A percentile compares a stretch with the other conserved stretches of the same genome.
These are phyloP conservation scores for Ampelocalamus luodianensis DNA, from an alignment of 176 grass and related monocot species.

Conservation along the genomic window DNA sequence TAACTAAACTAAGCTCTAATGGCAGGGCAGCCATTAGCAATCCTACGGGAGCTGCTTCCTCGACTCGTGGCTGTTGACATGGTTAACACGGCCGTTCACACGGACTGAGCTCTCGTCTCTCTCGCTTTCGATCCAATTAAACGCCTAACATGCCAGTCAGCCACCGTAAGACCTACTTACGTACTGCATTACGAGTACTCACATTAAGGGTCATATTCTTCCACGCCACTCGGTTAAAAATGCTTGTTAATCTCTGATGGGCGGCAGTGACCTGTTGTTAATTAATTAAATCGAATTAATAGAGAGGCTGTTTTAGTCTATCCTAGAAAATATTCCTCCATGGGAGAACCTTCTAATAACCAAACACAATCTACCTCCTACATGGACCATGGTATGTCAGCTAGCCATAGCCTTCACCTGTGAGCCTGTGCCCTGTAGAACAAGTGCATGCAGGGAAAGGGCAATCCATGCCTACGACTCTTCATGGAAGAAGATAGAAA, in stretches of 20 bases:
- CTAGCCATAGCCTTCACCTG: too few species aligned
- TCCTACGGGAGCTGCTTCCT: constrained; percentile 6
- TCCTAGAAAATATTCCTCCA: neutral
- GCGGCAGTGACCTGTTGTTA: neutral
- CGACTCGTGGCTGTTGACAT: neutral
- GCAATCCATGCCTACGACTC: neutral
- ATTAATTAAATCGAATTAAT: constrained; percentile 19
- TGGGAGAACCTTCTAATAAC: neutral
- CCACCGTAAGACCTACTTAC: neutral
- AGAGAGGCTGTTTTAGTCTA: constrained; percentile 32
- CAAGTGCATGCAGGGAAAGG: neutral
- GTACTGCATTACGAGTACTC: neutral
- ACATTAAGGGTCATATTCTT: constrained; percentile 13
- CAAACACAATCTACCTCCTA: neutral
- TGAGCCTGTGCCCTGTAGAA: neutral
- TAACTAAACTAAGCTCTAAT: constrained; percentile 15
- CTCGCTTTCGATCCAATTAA: constrained; percentile 25
- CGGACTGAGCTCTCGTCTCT: constrained; percentile 18
- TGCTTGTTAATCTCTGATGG: constrained; percentile 38
- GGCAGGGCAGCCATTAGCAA: neutral
- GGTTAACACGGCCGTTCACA: constrained; percentile 25
- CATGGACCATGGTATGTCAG: too few species aligned
- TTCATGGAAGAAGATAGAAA: neutral
- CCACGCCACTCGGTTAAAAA: constrained; percentile 20
- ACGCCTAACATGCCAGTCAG: constrained; percentile 27